Evolutionary conservation across 768 basidiomycete species (phyloP), one percentile per base, ranked within the genome.

Genomic region (Russula virescens): DNA sequence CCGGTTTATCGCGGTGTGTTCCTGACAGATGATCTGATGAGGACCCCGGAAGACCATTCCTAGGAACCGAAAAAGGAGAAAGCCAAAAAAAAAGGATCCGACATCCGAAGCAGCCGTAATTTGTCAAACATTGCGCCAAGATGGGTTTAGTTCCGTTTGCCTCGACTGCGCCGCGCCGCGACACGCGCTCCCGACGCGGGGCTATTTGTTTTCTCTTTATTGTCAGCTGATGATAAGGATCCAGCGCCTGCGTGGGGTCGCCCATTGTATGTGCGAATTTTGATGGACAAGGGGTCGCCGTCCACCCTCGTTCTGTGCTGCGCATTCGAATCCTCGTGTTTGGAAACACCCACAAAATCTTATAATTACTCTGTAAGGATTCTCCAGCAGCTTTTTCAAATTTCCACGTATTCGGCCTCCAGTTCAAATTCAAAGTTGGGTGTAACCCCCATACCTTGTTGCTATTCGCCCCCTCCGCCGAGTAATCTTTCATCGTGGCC

Each of bases 181-280:
- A 26, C 51, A 46, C 35, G 61, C 61, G 55, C 31, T 51, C 11
- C 48, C 28, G 28, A 56, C 55, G 54, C 61, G 54, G 54, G 45
- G 61, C 47, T 49, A 19, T 38, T 56, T 58, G 57, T 35, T 34
- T 31, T n/a, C 35, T 28, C 18, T 74, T 47, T 68, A 71, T 42
- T 79, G 79, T 46, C 80, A 81, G 72, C 74, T 78, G 66, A 71
- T 79, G 28, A 34, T 11, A n/a, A n/a, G n/a, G n/a, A n/a, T n/a
- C n/a, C n/a, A n/a, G n/a, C n/a, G n/a, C n/a, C n/a, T n/a, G 40
- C 40, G 42, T 19, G 18, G 42, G 16, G 9, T 8, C 18, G 18
- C 18, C 18, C 18, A 19, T 43, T 43, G 42, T 43, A 43, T 43
- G 42, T 8, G 31, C 31, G 31, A 8, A 19, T 13, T 19, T 43